Conservation (phyloP, 1,284 basidiomycete species). For the Tilletia setariae region DNA sequence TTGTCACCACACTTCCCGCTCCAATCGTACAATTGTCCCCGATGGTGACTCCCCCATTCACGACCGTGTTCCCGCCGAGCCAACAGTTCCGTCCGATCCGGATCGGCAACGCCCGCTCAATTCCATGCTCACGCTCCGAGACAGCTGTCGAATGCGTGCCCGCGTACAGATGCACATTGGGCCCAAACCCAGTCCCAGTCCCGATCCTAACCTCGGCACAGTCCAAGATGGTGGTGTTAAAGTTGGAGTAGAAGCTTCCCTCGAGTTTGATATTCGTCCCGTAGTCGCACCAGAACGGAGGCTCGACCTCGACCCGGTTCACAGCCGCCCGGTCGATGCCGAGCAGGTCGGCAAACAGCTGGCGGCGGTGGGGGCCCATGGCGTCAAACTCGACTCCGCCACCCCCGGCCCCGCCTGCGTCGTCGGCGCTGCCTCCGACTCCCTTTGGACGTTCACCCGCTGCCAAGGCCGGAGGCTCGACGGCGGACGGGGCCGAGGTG, state of each 20-base stretch:
- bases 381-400: conserved; percentile 14
- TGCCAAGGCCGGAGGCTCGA: conserved; percentile 18
- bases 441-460: conserved; percentile 18
- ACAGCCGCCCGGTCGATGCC: conserved; percentile 16
- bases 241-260: conserved; percentile 44
- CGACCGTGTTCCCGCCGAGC: conserved; percentile 25
- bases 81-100: conserved; percentile 37
- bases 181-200: conserved; percentile 40
- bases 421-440: conserved; percentile 15
- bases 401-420: background rate
- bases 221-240: conserved; percentile 41
- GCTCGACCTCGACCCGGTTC: conserved; percentile 28
- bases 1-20: conserved; percentile 27
- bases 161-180: conserved; percentile 41
- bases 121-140: conserved; percentile 33
- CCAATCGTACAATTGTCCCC: conserved; percentile 29
- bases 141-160: conserved; percentile 39
- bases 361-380: conserved; percentile 23
- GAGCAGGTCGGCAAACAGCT: conserved; percentile 27
- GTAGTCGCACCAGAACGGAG: conserved; percentile 36
- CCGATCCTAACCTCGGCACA: conserved; percentile 38
- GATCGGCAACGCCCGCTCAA: conserved; percentile 40
- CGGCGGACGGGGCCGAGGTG: conserved; percentile 4
- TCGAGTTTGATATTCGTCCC: conserved; percentile 45
- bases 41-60: conserved; percentile 25